Evolutionary conservation across 2,329 filamentous ascomycete species (phyloP).

Genomic region (Aspergillus pseudoglaucus): DNA sequence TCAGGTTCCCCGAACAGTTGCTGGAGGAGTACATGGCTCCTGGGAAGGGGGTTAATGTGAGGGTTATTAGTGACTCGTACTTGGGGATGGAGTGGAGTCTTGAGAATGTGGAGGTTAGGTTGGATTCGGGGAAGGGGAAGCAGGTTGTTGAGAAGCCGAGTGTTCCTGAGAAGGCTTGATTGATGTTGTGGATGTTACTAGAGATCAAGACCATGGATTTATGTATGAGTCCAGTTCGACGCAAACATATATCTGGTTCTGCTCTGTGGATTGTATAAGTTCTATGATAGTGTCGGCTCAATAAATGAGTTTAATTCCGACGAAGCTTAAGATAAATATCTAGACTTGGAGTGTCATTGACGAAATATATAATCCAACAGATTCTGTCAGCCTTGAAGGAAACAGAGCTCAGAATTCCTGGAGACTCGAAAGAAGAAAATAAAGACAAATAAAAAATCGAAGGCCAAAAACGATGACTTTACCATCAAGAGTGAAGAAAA

Average conservation of each 20-base stretch:
- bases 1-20: constrained; percentile 25
- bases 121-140: constrained; percentile 18
- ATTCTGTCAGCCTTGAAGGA: neutral
- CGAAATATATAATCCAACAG: too few relatives aligned
- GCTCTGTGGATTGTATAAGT: too few relatives aligned
- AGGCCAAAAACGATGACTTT: neutral
- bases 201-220: too few relatives aligned
- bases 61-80: constrained; percentile 82
- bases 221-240: too few relatives aligned
- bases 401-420: neutral
- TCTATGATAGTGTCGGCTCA: too few relatives aligned
- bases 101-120: constrained; percentile 45
- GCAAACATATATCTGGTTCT: too few relatives aligned
- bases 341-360: too few relatives aligned
- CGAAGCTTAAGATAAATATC: too few relatives aligned
- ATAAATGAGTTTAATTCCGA: too few relatives aligned
- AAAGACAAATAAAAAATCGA: neutral
- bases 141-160: constrained; percentile 9
- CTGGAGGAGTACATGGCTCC: constrained; percentile 10
- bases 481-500: neutral
- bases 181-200: neutral
- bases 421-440: neutral
- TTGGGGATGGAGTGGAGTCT: constrained; percentile 63
- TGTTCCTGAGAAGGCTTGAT: constrained; percentile 10
- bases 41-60: constrained; percentile 60